Conservation (phyloP, 805 yeast genomes). For the Wickerhamomyces bisporus region DNA sequence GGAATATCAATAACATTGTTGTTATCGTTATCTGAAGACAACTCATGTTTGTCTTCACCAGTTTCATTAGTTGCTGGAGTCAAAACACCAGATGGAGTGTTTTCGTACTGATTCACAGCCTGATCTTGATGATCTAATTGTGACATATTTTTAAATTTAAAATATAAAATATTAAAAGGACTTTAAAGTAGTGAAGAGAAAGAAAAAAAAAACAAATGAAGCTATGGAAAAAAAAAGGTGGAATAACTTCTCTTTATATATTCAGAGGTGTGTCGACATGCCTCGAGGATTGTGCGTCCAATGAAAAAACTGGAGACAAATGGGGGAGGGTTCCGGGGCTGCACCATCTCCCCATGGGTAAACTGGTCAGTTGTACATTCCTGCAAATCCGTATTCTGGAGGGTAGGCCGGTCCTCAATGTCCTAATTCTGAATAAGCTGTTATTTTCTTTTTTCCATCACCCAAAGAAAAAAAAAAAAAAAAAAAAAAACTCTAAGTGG, state of each 20-base stretch:
- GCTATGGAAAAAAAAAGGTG: neutral
- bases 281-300: too few species aligned
- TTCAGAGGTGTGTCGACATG: too few species aligned
- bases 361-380: constrained; percentile 2
- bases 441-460: too few species aligned
- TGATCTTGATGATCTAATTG: constrained; percentile 9
- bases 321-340: neutral
- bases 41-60: constrained; percentile 11
- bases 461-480: too few species aligned
- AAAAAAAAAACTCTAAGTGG: too few species aligned
- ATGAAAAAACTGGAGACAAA: neutral
- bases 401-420: too few species aligned
- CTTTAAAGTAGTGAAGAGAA: too few species aligned
- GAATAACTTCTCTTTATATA: neutral
- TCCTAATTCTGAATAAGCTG: too few species aligned
- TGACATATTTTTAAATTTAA: constrained; percentile 8
- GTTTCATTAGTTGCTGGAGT: constrained; percentile 19
- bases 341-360: constrained; percentile 3
- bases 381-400: too few species aligned
- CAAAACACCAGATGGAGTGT: constrained; percentile 15
- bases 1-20: constrained; percentile 17
- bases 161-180: neutral
- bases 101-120: constrained; percentile 4
- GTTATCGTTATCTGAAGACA: constrained; percentile 8
- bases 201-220: neutral